Evolutionary conservation across 768 basidiomycete genomes (phyloP).

Genomic region (Lentinula boryana): DNA sequence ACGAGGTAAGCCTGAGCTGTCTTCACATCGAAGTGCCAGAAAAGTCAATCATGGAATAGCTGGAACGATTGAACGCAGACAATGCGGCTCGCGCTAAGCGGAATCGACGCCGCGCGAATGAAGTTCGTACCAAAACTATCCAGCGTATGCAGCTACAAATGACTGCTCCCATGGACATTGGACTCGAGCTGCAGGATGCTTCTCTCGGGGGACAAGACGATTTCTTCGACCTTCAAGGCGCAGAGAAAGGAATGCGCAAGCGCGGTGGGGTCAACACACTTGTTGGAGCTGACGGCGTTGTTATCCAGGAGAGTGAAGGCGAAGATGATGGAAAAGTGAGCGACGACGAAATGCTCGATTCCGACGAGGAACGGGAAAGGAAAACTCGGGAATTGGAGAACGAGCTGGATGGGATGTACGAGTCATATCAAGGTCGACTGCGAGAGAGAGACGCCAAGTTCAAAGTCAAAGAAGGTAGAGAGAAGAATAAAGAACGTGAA

Average conservation of each 20-base stretch:
- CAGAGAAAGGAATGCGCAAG: constrained; percentile 38
- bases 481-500: constrained; percentile 67
- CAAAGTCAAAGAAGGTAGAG: constrained; percentile 73
- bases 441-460: constrained; percentile 84
- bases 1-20: constrained; percentile 56
- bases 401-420: constrained; percentile 87
- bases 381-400: constrained; percentile 64
- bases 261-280: constrained; percentile 33
- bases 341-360: constrained; percentile 41
- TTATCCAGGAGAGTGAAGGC: constrained; percentile 33
- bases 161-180: constrained; percentile 97
- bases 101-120: constrained; percentile 80
- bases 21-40: not conserved
- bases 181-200: constrained; percentile 75
- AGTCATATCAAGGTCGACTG: constrained; percentile 75
- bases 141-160: constrained; percentile 96
- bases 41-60: constrained; percentile 36
- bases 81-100: constrained; percentile 68
- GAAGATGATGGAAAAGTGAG: constrained; percentile 21
- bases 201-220: constrained; percentile 80
- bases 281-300: constrained; percentile 37
- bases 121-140: constrained; percentile 80
- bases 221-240: constrained; percentile 76
- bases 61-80: constrained; percentile 79
- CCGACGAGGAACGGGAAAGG: constrained; percentile 65